Evolutionary conservation across 371 early-diverging fungal species (phyloP).

Genomic region (Blyttiomyces sp.): DNA sequence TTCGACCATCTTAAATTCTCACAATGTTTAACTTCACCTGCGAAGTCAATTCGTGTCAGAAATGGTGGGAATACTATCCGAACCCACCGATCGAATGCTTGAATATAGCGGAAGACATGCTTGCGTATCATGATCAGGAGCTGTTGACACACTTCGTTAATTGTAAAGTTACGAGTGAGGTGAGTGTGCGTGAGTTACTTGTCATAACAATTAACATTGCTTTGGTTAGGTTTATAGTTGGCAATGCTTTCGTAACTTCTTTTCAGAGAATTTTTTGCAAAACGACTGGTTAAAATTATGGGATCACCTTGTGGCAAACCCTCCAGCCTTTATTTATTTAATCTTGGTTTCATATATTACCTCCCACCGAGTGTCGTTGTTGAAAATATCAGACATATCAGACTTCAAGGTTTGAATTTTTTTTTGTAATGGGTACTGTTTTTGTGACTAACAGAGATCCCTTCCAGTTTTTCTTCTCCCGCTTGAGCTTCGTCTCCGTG

Average conservation of each 20-base stretch:
- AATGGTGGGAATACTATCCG: constrained; percentile 65
- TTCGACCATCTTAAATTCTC: constrained; percentile 1
- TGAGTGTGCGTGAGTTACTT: constrained; percentile 7
- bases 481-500: constrained; percentile 26
- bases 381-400: constrained; percentile 22
- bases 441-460: not conserved
- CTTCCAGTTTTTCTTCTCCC: constrained; percentile 32
- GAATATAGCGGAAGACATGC: constrained; percentile 41
- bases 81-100: constrained; percentile 54
- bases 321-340: constrained; percentile 44
- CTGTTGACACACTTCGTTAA: constrained; percentile 44
- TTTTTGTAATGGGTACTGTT: not conserved
- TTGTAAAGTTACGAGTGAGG: constrained; percentile 45
- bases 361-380: constrained; percentile 26
- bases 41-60: constrained; percentile 55
- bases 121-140: constrained; percentile 46
- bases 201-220: not conserved
- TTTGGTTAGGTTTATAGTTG: constrained; percentile 45
- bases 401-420: constrained; percentile 38
- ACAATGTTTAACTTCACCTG: not conserved
- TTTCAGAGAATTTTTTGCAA: constrained; percentile 38
- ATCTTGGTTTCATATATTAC: constrained; percentile 42
- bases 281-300: constrained; percentile 46
- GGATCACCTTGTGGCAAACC: constrained; percentile 51
- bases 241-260: constrained; percentile 40